Evolutionary conservation across 2,329 filamentous ascomycete species (phyloP).

Genomic region (Clarireedia monteithiana): DNA sequence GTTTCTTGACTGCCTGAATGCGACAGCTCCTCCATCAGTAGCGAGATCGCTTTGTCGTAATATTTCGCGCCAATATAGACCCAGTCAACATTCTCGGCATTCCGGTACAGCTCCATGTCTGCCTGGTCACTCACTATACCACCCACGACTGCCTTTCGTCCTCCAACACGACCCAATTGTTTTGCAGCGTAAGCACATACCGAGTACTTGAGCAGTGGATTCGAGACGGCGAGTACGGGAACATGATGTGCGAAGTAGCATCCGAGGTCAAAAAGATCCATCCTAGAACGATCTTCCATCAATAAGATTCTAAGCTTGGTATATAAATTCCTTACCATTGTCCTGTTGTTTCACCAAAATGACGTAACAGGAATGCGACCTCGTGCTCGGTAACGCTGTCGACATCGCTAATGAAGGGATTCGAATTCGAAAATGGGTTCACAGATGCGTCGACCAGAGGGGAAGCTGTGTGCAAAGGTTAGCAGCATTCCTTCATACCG

Average conservation of each 20-base stretch:
- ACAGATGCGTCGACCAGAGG: conserved; percentile 37
- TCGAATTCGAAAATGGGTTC: conserved; percentile 15
- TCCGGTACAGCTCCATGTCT: conserved; percentile 44
- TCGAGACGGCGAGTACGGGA: conserved; percentile 46
- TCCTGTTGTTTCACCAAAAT: conserved; percentile 52
- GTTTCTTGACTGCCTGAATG: conserved; percentile 19
- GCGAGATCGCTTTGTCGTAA: conserved; percentile 49
- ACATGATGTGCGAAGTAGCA: conserved; percentile 54
- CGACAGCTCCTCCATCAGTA: conserved; percentile 35
- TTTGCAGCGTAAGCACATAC: conserved; percentile 56
- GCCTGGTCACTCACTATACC: conserved; percentile 40
- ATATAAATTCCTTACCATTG: conserved; percentile 39
- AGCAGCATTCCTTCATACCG: background rate
- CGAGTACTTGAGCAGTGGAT: conserved; percentile 41
- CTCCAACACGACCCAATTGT: conserved; percentile 47
- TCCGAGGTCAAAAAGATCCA: conserved; percentile 47
- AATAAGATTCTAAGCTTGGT: background rate
- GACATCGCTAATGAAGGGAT: conserved; percentile 11
- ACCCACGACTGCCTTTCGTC: conserved; percentile 41
- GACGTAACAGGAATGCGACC: conserved; percentile 49
- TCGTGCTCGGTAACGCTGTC: conserved; percentile 42
- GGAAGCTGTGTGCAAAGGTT: conserved; percentile 31
- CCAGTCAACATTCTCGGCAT: conserved; percentile 42
- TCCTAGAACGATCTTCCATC: conserved; percentile 30
- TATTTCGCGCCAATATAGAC: conserved; percentile 53